phyloP scores from a whole-genome alignment of 441 rosid genomes.

The Omphalea diandra region DNA sequence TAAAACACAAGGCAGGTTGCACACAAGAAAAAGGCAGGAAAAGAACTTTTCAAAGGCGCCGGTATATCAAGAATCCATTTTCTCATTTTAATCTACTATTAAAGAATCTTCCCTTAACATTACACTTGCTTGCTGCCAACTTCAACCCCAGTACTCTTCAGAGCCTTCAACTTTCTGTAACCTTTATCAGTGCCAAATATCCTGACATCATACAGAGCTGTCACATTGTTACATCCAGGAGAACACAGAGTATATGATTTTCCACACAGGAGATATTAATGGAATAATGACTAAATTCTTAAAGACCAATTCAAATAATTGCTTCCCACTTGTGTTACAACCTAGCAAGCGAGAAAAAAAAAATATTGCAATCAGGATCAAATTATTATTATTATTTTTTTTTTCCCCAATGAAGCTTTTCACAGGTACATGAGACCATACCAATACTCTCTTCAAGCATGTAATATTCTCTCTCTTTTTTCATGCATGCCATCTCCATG shows the following conservation, averaged over 20 bases:
- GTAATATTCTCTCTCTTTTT: not conserved
- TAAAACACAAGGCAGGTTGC: slow-evolving; percentile 26
- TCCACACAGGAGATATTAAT: not conserved
- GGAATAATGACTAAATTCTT: not conserved
- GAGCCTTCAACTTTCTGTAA: slow-evolving; percentile 75
- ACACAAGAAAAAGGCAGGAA: slow-evolving; percentile 21
- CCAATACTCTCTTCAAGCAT: not conserved
- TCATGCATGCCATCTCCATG: no score
- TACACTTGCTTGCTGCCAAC: slow-evolving; percentile 39
- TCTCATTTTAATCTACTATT: slow-evolving; percentile 22
- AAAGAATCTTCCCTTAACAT: slow-evolving; percentile 27
- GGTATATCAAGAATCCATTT: slow-evolving; percentile 23
- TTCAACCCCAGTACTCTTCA: slow-evolving; percentile 45
- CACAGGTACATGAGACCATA: not conserved
- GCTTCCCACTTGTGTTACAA: no score
- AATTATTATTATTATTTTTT: no score
- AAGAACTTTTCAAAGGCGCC: slow-evolving; percentile 27
- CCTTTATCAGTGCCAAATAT: slow-evolving; percentile 89
- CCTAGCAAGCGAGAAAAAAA: not conserved
- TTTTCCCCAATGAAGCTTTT: not conserved
- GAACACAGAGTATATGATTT: not conserved
- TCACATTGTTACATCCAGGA: no score
- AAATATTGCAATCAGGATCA: not conserved
- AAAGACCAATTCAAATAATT: not conserved
- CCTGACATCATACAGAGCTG: slow-evolving; percentile 41